Percentiles rank a stretch among this genome's conserved stretches.
Conservation (phyloP, 768 basidiomycete species). For the Pleurotus ostreatus region DNA sequence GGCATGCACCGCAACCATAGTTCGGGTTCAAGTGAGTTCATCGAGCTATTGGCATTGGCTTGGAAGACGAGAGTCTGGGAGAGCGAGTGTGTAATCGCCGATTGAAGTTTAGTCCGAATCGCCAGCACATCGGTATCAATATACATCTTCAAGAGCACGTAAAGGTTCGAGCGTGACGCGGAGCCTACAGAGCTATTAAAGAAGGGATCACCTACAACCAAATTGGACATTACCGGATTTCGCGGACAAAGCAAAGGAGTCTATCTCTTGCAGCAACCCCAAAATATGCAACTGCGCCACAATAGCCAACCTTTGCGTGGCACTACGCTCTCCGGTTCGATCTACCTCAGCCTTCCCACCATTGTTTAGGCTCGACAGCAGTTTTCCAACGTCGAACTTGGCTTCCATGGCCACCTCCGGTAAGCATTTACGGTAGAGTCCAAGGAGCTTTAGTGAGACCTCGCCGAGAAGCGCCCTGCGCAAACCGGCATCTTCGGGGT, state of each 20-base stretch:
- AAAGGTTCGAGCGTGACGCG: constrained; percentile 60
- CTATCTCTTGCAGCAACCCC: constrained; percentile 67
- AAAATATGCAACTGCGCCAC: constrained; percentile 76
- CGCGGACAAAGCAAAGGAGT: constrained; percentile 75
- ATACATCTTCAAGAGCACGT: constrained; percentile 68
- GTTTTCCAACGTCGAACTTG: constrained; percentile 82
- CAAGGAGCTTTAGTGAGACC: constrained; percentile 73
- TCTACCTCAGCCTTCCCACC: constrained; percentile 16
- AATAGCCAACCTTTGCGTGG: constrained; percentile 33
- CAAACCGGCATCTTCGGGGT: constrained; percentile 14
- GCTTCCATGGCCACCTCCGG: constrained; percentile 74
- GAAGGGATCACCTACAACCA: not conserved
- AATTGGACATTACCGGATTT: constrained; percentile 52
- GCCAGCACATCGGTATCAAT: constrained; percentile 44
- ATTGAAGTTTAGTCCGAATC: constrained; percentile 41
- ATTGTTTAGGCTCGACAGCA: constrained; percentile 32
- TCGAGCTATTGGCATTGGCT: constrained; percentile 45
- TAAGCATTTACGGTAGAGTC: constrained; percentile 79
- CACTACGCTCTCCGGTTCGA: constrained; percentile 19
- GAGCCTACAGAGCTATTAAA: constrained; percentile 24
- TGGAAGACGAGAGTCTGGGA: constrained; percentile 76
- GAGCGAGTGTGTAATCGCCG: constrained; percentile 63
- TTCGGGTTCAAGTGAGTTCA: constrained; percentile 44
- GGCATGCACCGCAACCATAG: constrained; percentile 76
- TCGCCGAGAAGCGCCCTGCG: constrained; percentile 66